These are phyloP conservation scores for Metschnikowia amazonensis DNA, from an alignment of 805 yeast genomes.

Conservation along the genomic window DNA sequence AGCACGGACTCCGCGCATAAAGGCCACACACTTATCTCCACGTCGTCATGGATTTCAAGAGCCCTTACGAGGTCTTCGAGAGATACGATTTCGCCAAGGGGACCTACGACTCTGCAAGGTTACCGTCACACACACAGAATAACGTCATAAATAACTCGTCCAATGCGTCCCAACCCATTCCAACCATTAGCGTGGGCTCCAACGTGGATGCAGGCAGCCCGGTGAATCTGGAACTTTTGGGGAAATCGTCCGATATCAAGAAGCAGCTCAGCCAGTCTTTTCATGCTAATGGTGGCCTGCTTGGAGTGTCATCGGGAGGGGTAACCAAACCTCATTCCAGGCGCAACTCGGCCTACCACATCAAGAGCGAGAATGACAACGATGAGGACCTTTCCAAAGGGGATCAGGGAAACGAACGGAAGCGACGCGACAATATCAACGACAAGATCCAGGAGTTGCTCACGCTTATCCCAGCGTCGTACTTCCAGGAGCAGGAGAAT, in stretches of 20 bases:
- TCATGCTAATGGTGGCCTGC: conserved; percentile 10
- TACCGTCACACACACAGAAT: neutral
- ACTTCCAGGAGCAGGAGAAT: conserved; percentile 33
- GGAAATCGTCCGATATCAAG: conserved; percentile 36
- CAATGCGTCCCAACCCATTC: conserved; percentile 15
- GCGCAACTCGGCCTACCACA: conserved; percentile 28
- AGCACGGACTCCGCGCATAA: neutral
- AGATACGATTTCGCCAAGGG: neutral
- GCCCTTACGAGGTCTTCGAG: conserved; percentile 3
- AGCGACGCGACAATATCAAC: conserved; percentile 41
- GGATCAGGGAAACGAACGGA: conserved; percentile 39
- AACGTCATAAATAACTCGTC: neutral
- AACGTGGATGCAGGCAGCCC: conserved; percentile 22
- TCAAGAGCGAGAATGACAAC: conserved; percentile 24
- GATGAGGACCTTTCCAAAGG: conserved; percentile 23
- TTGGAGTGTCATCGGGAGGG: conserved; percentile 22
- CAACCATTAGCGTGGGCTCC: conserved; percentile 26
- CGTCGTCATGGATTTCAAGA: conserved; percentile 4
- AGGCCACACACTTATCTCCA: neutral
- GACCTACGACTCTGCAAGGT: neutral
- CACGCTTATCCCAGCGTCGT: conserved; percentile 34
- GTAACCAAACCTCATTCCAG: conserved; percentile 38
- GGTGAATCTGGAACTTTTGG: conserved; percentile 23
- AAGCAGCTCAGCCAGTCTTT: conserved; percentile 41
- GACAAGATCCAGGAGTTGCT: conserved; percentile 43